phyloP scores from a whole-genome alignment of 2,329 filamentous ascomycete genomes.

The Fusarium newnesense region DNA sequence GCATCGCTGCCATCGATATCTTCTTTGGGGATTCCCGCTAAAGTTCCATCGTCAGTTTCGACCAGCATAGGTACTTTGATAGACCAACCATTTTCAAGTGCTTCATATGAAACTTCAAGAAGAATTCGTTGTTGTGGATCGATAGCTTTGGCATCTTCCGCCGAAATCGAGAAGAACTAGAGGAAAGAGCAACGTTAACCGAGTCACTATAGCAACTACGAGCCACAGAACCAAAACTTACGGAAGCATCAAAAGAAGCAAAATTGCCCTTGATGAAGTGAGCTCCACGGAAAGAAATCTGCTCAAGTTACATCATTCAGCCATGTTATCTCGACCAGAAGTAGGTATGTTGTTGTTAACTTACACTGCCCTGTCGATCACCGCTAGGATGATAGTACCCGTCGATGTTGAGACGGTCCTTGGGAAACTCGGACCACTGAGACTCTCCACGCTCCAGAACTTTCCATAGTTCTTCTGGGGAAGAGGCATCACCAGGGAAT shows the following conservation, averaged over 20 bases:
- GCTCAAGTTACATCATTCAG: conserved; percentile 17
- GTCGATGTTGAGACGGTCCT: conserved; percentile 60
- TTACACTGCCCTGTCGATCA: conserved; percentile 59
- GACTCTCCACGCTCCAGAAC: conserved; percentile 56
- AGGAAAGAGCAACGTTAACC: conserved; percentile 2
- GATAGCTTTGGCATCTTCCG: conserved; percentile 62
- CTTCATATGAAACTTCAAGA: conserved; percentile 62
- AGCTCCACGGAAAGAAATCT: conserved; percentile 60
- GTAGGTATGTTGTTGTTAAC: conserved; percentile 31
- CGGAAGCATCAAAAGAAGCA: conserved; percentile 60
- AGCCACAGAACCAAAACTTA: conserved; percentile 44
- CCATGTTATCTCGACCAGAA: background rate
- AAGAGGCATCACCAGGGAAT: conserved; percentile 61
- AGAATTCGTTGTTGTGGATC: conserved; percentile 65
- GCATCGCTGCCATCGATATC: conserved; percentile 57
- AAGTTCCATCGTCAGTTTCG: background rate
- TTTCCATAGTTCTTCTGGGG: conserved; percentile 59
- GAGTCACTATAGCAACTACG: background rate
- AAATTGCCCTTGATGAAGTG: conserved; percentile 62
- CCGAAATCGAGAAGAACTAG: conserved; percentile 62
- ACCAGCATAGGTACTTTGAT: background rate
- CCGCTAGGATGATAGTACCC: conserved; percentile 65
- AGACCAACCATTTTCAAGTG: conserved; percentile 58
- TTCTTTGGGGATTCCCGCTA: conserved; percentile 58
- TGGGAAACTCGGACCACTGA: conserved; percentile 61